Conservation (phyloP, 2,329 filamentous ascomycete genomes). For the Aspergillus chevalieri region DNA sequence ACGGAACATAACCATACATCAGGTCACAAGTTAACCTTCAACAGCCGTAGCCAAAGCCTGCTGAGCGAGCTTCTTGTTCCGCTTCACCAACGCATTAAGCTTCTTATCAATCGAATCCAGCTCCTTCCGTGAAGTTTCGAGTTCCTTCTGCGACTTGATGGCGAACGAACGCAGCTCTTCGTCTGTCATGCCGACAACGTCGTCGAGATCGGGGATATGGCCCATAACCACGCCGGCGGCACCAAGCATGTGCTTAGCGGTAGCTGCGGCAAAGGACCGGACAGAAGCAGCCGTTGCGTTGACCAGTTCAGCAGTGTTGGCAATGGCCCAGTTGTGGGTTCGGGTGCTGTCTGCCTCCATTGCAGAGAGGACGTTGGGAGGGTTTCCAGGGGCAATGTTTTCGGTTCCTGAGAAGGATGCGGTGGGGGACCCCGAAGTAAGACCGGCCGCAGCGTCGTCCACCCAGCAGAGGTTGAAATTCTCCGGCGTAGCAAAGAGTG, state of each 20-base stretch:
- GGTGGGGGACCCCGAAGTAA: conserved; percentile 21
- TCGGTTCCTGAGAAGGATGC: conserved; percentile 18
- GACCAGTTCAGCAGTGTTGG: conserved; percentile 30
- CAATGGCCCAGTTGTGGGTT: conserved; percentile 32
- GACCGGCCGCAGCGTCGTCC: conserved; percentile 25
- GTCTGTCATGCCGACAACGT: conserved; percentile 37
- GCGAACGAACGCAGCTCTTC: conserved; percentile 36
- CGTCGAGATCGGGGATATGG: conserved; percentile 30
- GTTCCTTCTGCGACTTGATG: conserved; percentile 51
- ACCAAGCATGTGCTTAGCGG: conserved; percentile 33
- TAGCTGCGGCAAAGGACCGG: conserved; percentile 30
- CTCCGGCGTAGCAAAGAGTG: conserved; percentile 40
- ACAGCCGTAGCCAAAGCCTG: conserved; percentile 30
- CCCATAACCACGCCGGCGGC: conserved; percentile 26
- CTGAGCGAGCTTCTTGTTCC: conserved; percentile 39
- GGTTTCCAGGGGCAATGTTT: conserved; percentile 16
- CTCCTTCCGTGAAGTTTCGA: conserved; percentile 65
- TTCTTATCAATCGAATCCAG: conserved; percentile 49
- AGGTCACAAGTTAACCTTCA: conserved; percentile 5
- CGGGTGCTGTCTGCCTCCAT: conserved; percentile 35
- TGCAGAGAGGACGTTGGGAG: conserved; percentile 33
- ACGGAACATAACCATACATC: too few relatives aligned
- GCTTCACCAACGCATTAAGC: conserved; percentile 33
- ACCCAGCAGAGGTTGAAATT: conserved; percentile 43
- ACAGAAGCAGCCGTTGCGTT: conserved; percentile 30